A percentile compares a stretch with the other conserved stretches of the same genome.
Evolutionary conservation across 2,329 filamentous ascomycete species (phyloP).

Genomic region (Fusarium sp.): DNA sequence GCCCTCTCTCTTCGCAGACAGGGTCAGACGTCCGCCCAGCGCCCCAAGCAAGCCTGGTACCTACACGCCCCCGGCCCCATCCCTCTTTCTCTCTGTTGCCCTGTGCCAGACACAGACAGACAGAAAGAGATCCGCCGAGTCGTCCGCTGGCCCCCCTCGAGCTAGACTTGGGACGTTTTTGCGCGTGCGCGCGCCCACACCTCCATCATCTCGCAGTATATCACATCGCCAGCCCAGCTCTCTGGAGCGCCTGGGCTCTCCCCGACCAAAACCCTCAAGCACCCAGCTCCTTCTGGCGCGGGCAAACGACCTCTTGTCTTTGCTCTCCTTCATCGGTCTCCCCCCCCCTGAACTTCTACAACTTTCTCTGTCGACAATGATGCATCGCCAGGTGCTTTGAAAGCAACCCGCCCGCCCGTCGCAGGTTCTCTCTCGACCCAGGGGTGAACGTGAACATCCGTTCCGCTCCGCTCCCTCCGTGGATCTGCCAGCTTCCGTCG

Average conservation of each 20-base stretch:
- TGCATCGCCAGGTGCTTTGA: conserved; percentile 43
- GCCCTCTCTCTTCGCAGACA: conserved; percentile 3
- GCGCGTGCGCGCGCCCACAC: conserved; percentile 43
- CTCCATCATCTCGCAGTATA: conserved; percentile 44
- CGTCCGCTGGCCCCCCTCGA: conserved; percentile 37
- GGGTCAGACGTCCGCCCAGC: conserved; percentile 34
- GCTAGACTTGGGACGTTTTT: conserved; percentile 44
- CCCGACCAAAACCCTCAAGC: conserved; percentile 38
- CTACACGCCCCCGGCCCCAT: conserved; percentile 30
- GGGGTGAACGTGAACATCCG: conserved; percentile 38
- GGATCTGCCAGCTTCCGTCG: conserved; percentile 26
- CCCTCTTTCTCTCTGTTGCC: conserved; percentile 13
- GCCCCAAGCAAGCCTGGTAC: conserved; percentile 33
- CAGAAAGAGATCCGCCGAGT: conserved; percentile 37
- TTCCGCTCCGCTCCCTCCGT: conserved; percentile 39
- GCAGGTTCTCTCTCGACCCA: conserved; percentile 44
- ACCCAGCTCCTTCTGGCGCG: conserved; percentile 39
- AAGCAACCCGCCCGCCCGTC: conserved; percentile 40
- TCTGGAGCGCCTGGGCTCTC: conserved; percentile 39
- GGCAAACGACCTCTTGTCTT: conserved; percentile 28
- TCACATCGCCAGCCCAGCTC: conserved; percentile 45
- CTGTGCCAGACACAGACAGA: conserved; percentile 24
- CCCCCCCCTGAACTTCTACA: conserved; percentile 10
- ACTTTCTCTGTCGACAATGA: conserved; percentile 36
- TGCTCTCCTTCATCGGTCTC: conserved; percentile 10